Percentiles rank a stretch among this genome's conserved stretches.
These are phyloP conservation scores for Trametes gibbosa DNA, from an alignment of 768 basidiomycete genomes.

Conservation along the genomic window DNA sequence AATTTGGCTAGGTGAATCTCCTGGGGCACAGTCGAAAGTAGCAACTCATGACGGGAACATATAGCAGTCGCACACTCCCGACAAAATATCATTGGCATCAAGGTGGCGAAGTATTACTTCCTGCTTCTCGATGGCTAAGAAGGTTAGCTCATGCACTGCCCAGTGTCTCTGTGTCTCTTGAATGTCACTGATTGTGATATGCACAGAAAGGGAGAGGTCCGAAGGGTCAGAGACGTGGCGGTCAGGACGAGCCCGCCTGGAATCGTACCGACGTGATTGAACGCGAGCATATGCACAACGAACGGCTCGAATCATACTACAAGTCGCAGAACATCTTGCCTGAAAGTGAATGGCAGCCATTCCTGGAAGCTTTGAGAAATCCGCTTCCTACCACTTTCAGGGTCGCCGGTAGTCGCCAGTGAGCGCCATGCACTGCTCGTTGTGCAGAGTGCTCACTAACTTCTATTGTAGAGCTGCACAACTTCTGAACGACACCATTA, in stretches of 20 bases:
- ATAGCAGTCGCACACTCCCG: no score
- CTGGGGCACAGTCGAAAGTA: no score
- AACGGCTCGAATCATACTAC: constrained; percentile 67
- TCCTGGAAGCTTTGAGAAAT: constrained; percentile 60
- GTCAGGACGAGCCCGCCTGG: constrained; percentile 12
- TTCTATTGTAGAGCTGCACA: constrained; percentile 51
- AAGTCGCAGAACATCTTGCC: constrained; percentile 72
- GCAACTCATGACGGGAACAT: no score
- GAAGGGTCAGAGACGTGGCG: constrained; percentile 4
- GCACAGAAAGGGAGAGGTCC: constrained; percentile 11
- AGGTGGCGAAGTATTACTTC: no score
- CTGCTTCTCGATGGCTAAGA: not conserved
- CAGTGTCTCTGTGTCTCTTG: not conserved
- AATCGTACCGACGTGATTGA: constrained; percentile 49
- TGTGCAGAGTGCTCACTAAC: not conserved
- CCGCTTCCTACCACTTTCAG: constrained; percentile 94
- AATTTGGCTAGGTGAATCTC: no score
- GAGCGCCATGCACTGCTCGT: not conserved
- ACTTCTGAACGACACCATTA: constrained; percentile 78
- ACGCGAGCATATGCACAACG: constrained; percentile 67
- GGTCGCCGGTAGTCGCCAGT: constrained; percentile 87
- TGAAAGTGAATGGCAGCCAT: constrained; percentile 75
- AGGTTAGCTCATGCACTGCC: not conserved
- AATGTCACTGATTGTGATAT: not conserved
- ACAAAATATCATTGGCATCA: no score